Percentiles rank a stretch among this genome's conserved stretches.
These are phyloP conservation scores for Tolypocladium guangdongense DNA, from an alignment of 2,329 filamentous ascomycete genomes.

Conservation along the genomic window DNA sequence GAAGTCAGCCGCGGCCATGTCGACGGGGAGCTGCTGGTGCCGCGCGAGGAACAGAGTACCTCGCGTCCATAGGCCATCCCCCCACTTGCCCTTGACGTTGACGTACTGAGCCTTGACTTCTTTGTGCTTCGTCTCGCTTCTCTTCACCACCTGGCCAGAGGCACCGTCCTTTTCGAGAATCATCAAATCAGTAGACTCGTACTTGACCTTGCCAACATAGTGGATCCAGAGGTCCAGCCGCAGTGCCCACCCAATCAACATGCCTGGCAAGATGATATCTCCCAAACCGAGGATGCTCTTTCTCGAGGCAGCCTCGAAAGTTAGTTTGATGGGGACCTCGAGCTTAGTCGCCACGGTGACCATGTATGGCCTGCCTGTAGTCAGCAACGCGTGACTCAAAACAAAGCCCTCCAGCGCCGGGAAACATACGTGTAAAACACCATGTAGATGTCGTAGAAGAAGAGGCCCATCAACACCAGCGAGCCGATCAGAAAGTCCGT, in stretches of 20 bases:
- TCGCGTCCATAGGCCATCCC: slow-evolving; percentile 68
- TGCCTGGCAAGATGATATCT: slow-evolving; percentile 88
- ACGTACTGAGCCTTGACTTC: slow-evolving; percentile 41
- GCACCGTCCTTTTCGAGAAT: slow-evolving; percentile 21
- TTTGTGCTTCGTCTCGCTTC: slow-evolving; percentile 28
- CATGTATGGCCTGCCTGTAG: slow-evolving; percentile 56
- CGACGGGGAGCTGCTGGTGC: slow-evolving; percentile 14
- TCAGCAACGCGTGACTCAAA: not conserved
- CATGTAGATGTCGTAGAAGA: slow-evolving; percentile 92
- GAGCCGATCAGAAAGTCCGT: slow-evolving; percentile 79
- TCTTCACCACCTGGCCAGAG: slow-evolving; percentile 22
- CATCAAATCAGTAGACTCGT: slow-evolving; percentile 23
- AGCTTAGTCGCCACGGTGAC: slow-evolving; percentile 77
- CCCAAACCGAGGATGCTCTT: slow-evolving; percentile 79
- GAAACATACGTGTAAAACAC: slow-evolving; percentile 66
- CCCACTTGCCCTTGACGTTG: slow-evolving; percentile 64
- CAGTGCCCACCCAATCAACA: slow-evolving; percentile 78
- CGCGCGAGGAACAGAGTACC: slow-evolving; percentile 13
- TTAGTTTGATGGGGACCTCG: slow-evolving; percentile 86
- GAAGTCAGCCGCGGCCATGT: slow-evolving; percentile 43
- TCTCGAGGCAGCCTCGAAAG: slow-evolving; percentile 59
- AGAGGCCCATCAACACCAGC: slow-evolving; percentile 65
- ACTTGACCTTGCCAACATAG: slow-evolving; percentile 58
- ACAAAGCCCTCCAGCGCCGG: too few species aligned
- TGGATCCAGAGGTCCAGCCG: slow-evolving; percentile 84